Conservation (phyloP, 768 basidiomycete genomes). For the Austroboletus eburneus region DNA sequence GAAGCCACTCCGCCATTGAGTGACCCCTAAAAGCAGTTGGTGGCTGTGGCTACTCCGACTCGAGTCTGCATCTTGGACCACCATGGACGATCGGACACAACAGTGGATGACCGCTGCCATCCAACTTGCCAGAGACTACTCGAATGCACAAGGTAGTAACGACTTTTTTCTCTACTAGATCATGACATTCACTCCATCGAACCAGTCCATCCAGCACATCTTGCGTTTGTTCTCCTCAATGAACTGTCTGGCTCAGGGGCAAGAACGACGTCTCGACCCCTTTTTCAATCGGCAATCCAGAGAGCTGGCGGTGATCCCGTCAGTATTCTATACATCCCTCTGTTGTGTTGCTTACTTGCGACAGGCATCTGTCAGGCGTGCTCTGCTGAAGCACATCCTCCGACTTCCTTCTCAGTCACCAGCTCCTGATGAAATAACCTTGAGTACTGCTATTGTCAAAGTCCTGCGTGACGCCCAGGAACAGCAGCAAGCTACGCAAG, state of each 20-base stretch:
- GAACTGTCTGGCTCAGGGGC: constrained; percentile 41
- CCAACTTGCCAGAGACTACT: constrained; percentile 80
- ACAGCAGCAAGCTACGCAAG: constrained; percentile 80
- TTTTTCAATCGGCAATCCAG: constrained; percentile 75
- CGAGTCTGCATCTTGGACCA: too few relatives aligned
- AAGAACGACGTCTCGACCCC: constrained; percentile 40
- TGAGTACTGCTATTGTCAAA: constrained; percentile 53
- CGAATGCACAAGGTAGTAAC: constrained; percentile 67
- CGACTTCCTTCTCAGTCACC: constrained; percentile 82
- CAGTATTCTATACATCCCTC: constrained; percentile 30
- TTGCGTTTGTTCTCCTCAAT: constrained; percentile 77
- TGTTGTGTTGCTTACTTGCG: not conserved
- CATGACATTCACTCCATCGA: not conserved
- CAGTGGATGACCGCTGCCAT: constrained; percentile 66
- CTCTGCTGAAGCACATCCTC: constrained; percentile 72
- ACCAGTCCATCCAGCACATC: constrained; percentile 76
- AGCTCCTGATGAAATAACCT: constrained; percentile 72
- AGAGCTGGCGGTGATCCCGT: constrained; percentile 85
- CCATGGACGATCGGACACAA: constrained; percentile 70
- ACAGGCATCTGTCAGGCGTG: constrained; percentile 60
- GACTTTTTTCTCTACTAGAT: not conserved
- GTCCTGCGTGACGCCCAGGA: constrained; percentile 73
- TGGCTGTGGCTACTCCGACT: too few relatives aligned
- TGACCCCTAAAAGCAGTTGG: too few relatives aligned
- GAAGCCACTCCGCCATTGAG: too few relatives aligned